Percentiles rank a stretch among this genome's conserved stretches.
Conservation (phyloP, 345 rosid genomes). For the Lepidium sativum region DNA sequence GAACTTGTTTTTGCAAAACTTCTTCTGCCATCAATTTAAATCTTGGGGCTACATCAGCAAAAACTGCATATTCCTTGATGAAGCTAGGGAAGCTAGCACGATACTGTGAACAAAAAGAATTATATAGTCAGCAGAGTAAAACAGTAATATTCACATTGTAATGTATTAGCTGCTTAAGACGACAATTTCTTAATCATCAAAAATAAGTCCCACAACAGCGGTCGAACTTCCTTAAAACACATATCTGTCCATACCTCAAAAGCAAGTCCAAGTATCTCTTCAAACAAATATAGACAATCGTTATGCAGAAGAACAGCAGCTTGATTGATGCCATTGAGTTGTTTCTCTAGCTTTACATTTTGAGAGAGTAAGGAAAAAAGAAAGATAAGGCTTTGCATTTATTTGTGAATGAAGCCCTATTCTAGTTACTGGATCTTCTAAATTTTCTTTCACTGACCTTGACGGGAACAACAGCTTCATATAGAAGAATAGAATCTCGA, state of each 20-base stretch:
- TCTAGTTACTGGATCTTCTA: not conserved
- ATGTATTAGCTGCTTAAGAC: not conserved
- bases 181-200: not conserved
- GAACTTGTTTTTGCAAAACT: slow-evolving; percentile 71
- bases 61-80: slow-evolving; percentile 74
- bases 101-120: slow-evolving; percentile 45
- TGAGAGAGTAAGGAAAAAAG: slow-evolving; percentile 24
- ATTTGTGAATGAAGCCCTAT: not conserved
- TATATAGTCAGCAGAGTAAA: not conserved
- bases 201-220: not conserved
- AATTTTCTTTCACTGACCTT: slow-evolving; percentile 55
- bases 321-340: slow-evolving; percentile 84
- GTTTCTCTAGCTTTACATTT: slow-evolving; percentile 83
- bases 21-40: slow-evolving; percentile 79
- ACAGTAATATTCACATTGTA: not conserved
- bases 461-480: slow-evolving; percentile 85
- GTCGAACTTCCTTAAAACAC: not conserved
- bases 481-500: slow-evolving; percentile 77
- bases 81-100: slow-evolving; percentile 68
- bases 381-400: slow-evolving; percentile 4
- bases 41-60: slow-evolving; percentile 87
- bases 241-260: slow-evolving; percentile 59
- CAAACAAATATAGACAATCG: slow-evolving; percentile 80
- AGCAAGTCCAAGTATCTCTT: slow-evolving; percentile 84
- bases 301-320: slow-evolving; percentile 89